Evolutionary conservation across 75 land plant genomes (phyloP).

Genomic region (Cunninghamia lanceolata): DNA sequence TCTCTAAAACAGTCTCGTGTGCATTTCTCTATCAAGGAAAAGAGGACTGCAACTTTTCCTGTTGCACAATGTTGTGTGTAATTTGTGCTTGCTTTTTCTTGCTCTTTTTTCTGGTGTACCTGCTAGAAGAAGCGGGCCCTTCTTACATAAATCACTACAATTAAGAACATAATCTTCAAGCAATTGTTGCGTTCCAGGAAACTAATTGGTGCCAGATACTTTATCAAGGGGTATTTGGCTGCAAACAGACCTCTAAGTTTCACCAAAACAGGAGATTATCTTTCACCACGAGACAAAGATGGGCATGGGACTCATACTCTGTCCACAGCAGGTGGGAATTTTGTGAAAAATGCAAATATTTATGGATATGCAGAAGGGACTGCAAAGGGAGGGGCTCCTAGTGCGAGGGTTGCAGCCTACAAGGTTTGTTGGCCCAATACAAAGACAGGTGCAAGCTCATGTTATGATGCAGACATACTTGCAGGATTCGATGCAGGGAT

Average conservation of each 20-base stretch:
- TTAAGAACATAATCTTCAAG: not conserved
- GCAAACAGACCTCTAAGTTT: constrained; percentile 1
- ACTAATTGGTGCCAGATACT: constrained; percentile 46
- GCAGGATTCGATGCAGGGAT: constrained; percentile 55
- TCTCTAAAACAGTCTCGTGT: not conserved
- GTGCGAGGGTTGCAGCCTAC: constrained; percentile 65
- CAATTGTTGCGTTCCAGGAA: constrained; percentile 16
- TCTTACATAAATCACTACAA: not conserved
- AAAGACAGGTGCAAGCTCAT: constrained; percentile 6
- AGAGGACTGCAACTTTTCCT: constrained; percentile 6
- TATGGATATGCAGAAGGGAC: constrained; percentile 56
- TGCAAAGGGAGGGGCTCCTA: constrained; percentile 69
- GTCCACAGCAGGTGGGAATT: constrained; percentile 64
- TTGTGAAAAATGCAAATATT: constrained; percentile 39
- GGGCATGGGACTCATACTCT: constrained; percentile 73
- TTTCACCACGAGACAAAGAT: constrained; percentile 30
- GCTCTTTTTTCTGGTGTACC: not conserved
- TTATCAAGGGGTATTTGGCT: constrained; percentile 31
- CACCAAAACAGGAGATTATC: constrained; percentile 7
- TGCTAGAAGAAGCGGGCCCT: not conserved
- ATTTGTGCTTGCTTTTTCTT: too few species aligned
- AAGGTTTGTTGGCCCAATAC: constrained; percentile 63
- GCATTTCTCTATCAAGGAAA: not conserved
- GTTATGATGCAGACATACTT: constrained; percentile 59
- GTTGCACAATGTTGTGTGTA: not conserved